Base-by-base conservation (phyloP, 352 stramenopile species). In the Albugo candida region DNA sequence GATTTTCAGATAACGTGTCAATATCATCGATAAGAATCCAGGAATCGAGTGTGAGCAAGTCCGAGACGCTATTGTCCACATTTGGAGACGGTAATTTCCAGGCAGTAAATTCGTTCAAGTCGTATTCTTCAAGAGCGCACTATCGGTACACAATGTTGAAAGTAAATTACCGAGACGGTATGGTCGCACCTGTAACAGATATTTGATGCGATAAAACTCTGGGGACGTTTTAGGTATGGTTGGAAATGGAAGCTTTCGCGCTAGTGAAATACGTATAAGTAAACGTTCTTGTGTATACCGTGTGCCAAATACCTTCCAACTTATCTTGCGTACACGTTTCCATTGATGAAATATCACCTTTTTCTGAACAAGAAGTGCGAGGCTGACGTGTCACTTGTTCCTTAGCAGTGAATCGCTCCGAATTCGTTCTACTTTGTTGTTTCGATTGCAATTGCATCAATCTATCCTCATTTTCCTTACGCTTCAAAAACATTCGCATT, bases 21-120 rank as follows among this genome's bases (percentile, higher is more conserved):
- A 89, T 56, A 47, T 80, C 64, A 41, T 83, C 69, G 0, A 83
- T 67, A 11, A 70, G 58, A 5, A 85, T 70, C 73, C 73, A 86
- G 2, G 71, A 83, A 21, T 86, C 71, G 19, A 86, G 59, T 46
- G 83, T 64, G 5, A 89, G 52, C 2, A 89, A 31, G 0, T 72
- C 74, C 0, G 45, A 49, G 0, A 60, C 56, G 13, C 67, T 58
- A 6, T 70, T 57, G 17, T 77, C 70, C 50, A 83, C 86, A 41
- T 85, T 66, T 0, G 54, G 56, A 0, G 24, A 31, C 24, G 24
- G 24, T 8, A 31, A 31, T 31, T 8, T 31, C 24, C 24, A 31
- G 24, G 24, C 24, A 31, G 24, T 31, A 31, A 3, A 31, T 31
- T 31, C 3, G 24, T 3, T 31, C 24, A 31, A 3, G 24, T 31